Conservation (phyloP, 2,329 filamentous ascomycete genomes). For the Fusarium continuum region DNA sequence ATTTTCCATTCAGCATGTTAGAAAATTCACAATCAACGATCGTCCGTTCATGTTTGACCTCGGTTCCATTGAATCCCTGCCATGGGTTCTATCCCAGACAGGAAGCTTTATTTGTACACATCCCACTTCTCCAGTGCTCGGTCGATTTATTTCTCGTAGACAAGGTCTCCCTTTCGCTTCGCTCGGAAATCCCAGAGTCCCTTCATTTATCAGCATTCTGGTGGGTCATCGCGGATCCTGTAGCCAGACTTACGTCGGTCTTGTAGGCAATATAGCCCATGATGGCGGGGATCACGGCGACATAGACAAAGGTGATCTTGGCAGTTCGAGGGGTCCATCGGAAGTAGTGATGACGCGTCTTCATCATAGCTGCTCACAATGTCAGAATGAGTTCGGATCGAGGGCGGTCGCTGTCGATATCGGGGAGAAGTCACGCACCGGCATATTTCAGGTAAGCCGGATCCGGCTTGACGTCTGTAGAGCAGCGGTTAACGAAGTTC, state of each 20-base stretch:
- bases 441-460: conserved; percentile 54
- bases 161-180: conserved; percentile 88
- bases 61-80: conserved; percentile 32
- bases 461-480: conserved; percentile 53
- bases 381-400: conserved; percentile 36
- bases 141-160: conserved; percentile 74
- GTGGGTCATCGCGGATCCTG: neutral
- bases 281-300: conserved; percentile 74
- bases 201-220: conserved; percentile 58
- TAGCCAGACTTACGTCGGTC: conserved; percentile 77
- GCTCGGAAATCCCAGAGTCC: conserved; percentile 86
- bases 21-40: conserved; percentile 14
- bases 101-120: conserved; percentile 55
- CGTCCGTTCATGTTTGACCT: conserved; percentile 14
- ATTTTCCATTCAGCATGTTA: conserved; percentile 8
- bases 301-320: conserved; percentile 80
- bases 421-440: conserved; percentile 46
- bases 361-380: conserved; percentile 73
- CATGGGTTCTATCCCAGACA: conserved; percentile 43
- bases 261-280: conserved; percentile 78
- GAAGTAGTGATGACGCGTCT: conserved; percentile 93
- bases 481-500: conserved; percentile 40
- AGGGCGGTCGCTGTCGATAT: conserved; percentile 10
- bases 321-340: conserved; percentile 89
- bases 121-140: conserved; percentile 16